Conservation (phyloP, 352 stramenopile genomes). For the Thalassiosira hispida region DNA sequence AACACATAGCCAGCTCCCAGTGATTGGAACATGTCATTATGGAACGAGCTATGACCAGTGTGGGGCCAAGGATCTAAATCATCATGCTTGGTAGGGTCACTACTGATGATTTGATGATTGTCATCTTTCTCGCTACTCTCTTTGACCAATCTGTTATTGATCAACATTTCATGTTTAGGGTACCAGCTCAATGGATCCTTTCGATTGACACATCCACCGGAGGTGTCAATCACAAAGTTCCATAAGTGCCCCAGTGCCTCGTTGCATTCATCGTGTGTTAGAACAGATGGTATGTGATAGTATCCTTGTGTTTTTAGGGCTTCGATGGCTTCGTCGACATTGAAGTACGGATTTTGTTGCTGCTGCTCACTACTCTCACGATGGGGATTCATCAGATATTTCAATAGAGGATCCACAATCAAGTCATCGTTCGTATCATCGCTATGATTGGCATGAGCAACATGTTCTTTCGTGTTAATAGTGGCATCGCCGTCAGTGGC, state of each 20-base stretch:
- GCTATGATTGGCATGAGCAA: background rate
- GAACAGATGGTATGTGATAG: constrained; percentile 46
- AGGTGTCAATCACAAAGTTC: constrained; percentile 68
- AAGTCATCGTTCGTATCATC: background rate
- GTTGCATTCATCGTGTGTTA: constrained; percentile 57
- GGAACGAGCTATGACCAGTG: constrained; percentile 39
- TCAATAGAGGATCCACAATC: constrained; percentile 27
- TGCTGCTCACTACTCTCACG: background rate
- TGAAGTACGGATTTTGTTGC: constrained; percentile 6
- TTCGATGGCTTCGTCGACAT: constrained; percentile 28
- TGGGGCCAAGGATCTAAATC: constrained; percentile 54
- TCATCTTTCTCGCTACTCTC: constrained; percentile 6
- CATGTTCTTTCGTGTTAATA: background rate
- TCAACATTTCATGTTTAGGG: constrained; percentile 1
- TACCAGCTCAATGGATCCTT: constrained; percentile 56
- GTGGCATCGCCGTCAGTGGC: background rate
- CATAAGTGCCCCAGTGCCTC: constrained; percentile 49
- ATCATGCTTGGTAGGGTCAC: constrained; percentile 6
- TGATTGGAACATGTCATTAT: constrained; percentile 56
- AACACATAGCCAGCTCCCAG: constrained; percentile 68
- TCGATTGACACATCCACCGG: constrained; percentile 31
- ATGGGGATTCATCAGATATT: constrained; percentile 28
- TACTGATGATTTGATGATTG: constrained; percentile 5
- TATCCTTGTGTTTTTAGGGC: constrained; percentile 53
- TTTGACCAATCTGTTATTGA: background rate